Base-by-base conservation (phyloP, 306 rosid species). In the Prunus fruticosa region DNA sequence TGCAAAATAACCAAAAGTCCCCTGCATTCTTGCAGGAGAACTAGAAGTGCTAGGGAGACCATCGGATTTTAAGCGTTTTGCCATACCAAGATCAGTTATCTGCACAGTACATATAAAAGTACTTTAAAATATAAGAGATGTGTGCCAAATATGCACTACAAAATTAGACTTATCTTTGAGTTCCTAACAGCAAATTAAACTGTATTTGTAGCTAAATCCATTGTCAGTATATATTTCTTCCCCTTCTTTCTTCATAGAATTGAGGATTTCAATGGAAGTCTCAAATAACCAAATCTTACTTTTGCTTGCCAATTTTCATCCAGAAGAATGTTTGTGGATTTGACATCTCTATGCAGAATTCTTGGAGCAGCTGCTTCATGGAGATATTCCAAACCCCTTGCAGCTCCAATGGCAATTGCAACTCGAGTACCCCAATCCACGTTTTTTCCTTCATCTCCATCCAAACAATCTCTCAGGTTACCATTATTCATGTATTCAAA, bases 11-110 rank as follows among this genome's bases (percentile, higher is more conserved):
- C 99, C 99, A 83, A 95, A 95, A 78, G 99, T 95, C 67, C 99
- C 97, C 66, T 95, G 94, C 97, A 92, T 89, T 83, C 93, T 90
- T 60, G 88, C 96, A 28, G 99, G 96, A 75, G 99, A 92, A 85
- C 78, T 86, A n/a, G 99, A 88, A 81, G 85, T 73, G 80, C 97
- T 88, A 22, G 91, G 81, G 52, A 86, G 81, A 75, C 87, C 97
- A 80, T 89, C 93, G 57, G 86, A 86, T 84, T 82, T 83, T 74
- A 92, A 74, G 80, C 86, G 78, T 79, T 91, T 92, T 38, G 99
- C 97, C 99, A 92, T 85, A 71, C 99, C 99, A 64, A 95, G 97
- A 85, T 95, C 99, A 73, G 99, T 92, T 83, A 95, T 92, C 99
- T 95, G 89, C 85, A 75, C 11, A 57, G 43, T 61, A 34, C 27